phyloP scores from a whole-genome alignment of 2,329 filamentous ascomycete species.

The Cladorrhinum sp. region DNA sequence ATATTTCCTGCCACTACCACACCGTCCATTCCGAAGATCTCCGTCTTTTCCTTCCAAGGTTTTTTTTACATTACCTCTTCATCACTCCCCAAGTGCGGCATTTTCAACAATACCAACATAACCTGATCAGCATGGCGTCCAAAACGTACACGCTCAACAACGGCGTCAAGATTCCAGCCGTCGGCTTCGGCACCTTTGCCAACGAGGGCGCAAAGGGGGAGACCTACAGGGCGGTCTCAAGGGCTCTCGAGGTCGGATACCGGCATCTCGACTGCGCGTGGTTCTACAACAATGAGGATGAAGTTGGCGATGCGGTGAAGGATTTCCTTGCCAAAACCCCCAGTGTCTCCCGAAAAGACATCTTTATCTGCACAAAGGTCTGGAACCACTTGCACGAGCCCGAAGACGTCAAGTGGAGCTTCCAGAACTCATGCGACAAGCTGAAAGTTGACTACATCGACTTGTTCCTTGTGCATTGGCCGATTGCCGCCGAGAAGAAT shows the following conservation, averaged over 20 bases:
- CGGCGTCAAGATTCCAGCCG: slow-evolving; percentile 57
- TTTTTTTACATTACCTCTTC: not conserved
- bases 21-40: not conserved
- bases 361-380: slow-evolving; percentile 66
- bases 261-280: slow-evolving; percentile 66
- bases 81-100: not conserved
- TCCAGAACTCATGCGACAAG: slow-evolving; percentile 49
- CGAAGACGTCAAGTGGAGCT: slow-evolving; percentile 53
- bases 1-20: not conserved
- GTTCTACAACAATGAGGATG: slow-evolving; percentile 66
- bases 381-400: slow-evolving; percentile 65
- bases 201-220: slow-evolving; percentile 61
- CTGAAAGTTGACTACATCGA: slow-evolving; percentile 55
- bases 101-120: not conserved
- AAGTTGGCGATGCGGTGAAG: slow-evolving; percentile 56
- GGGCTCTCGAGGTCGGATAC: slow-evolving; percentile 61
- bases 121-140: slow-evolving; percentile 24
- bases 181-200: slow-evolving; percentile 65
- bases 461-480: slow-evolving; percentile 57
- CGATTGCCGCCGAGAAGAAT: slow-evolving; percentile 44
- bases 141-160: slow-evolving; percentile 46
- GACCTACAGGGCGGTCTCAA: slow-evolving; percentile 62
- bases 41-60: not conserved
- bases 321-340: slow-evolving; percentile 40
- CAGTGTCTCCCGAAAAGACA: slow-evolving; percentile 49